These are phyloP conservation scores for Curvularia spicifera DNA, from an alignment of 2,329 filamentous ascomycete species.

Conservation along the genomic window DNA sequence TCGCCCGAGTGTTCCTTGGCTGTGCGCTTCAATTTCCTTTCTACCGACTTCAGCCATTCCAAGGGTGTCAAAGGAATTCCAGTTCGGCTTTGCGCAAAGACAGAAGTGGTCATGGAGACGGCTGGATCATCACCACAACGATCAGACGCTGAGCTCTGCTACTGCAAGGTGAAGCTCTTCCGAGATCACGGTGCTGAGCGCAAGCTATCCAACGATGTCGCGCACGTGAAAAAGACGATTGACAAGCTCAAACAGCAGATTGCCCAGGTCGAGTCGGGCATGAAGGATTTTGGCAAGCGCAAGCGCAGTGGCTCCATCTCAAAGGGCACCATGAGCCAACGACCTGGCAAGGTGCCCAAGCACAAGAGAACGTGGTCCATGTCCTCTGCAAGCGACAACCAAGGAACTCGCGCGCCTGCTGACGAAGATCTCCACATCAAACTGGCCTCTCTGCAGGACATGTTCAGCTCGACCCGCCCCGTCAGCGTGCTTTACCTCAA, in stretches of 20 bases:
- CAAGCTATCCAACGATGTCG: constrained; percentile 92
- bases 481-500: constrained; percentile 79
- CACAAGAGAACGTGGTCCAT: constrained; percentile 96
- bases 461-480: constrained; percentile 84
- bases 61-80: constrained; percentile 98
- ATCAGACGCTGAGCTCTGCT: constrained; percentile 74
- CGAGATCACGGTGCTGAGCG: constrained; percentile 94
- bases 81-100: constrained; percentile 90
- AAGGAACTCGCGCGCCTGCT: constrained; percentile 52
- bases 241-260: constrained; percentile 97
- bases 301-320: constrained; percentile 64
- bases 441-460: constrained; percentile 78
- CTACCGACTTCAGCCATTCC: constrained; percentile 97
- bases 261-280: constrained; percentile 70
- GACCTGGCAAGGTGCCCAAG: constrained; percentile 83
- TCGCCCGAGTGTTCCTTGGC: constrained; percentile 81
- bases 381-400: constrained; percentile 68
- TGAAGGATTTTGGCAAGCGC: constrained; percentile 65
- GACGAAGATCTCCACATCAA: constrained; percentile 80
- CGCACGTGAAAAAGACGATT: constrained; percentile 94
- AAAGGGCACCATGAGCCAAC: constrained; percentile 55
- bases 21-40: constrained; percentile 97
- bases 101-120: constrained; percentile 67
- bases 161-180: constrained; percentile 97
- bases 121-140: constrained; percentile 54